Base-by-base conservation (phyloP, 192 early-diverging fungal species). In the Powellomyces hirtus region DNA sequence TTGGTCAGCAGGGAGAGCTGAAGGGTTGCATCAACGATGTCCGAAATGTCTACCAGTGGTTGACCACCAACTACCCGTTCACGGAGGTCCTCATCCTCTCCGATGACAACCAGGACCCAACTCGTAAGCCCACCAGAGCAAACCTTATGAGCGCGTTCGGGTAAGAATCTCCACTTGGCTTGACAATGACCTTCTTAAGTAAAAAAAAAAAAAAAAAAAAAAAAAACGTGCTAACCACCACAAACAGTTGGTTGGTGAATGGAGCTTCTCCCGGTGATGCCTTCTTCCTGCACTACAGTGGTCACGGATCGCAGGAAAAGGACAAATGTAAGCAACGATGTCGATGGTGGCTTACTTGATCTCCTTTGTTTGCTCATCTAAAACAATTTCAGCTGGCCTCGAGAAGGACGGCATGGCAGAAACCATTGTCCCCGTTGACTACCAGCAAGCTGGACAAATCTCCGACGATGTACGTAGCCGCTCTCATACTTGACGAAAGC, bases 281-380 rank as follows among this genome's bases (percentile, higher is more conserved):
- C 2, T 77, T 83, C 64, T 83, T 83, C 38, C 31, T 83, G 46
- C 81, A 83, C 64, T 83, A 81, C 56, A 75, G 72, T 30, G 81
- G 81, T 13, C 81, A 83, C 61, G 81, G 81, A 50, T 75, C 74
- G 6, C 65, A 70, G 53, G 40, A 68, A 51, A 61, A 76, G 66
- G 75, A 77, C 50, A 61, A 66, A 22, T 26, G 59, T 61, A 61
- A 34, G 10, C 31, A n/a, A 22, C 50, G 33, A 65, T 10, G 2
- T 1, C n/a, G 10, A 18, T 11, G 42, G 14, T 65, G 57, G 18
- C 40, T 13, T 49, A 49, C 16, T 14, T 49, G 26, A 5, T 24
- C 5, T 49, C 5, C 4, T 3, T 18, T 35, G 18, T 37, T 27
- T 38, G 27, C 0, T 24, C 38, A 8, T 27, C 14, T 24, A n/a